Base-by-base conservation (phyloP, 306 rosid genomes). In the Rosa multiflora region DNA sequence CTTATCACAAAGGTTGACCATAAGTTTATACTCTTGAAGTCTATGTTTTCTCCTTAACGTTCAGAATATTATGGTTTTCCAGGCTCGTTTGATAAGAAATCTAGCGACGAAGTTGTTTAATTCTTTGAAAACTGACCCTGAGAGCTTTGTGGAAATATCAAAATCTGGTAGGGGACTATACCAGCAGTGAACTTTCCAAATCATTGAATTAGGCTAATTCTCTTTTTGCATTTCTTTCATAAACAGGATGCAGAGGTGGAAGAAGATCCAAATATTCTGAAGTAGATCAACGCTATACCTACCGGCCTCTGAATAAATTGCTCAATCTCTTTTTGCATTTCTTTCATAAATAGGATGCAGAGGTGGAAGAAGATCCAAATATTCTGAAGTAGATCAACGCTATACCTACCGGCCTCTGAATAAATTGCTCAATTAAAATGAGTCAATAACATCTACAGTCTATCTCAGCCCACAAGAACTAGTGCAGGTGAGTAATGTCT, bases 41-140 rank as follows among this genome's bases (percentile, higher is more conserved):
- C 15, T 63, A 17, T 47, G 2, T 72, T 51, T n/a, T 40, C 4
- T 52, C n/a, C 68, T 23, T 23, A 68, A n/a, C 13, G 15, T 23
- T 20, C 39, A 40, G 51, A 70, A 13, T 62, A 29, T 48, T 49
- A 29, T 46, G 64, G 71, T 53, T 72, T 72, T 35, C 47, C 82
- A 82, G 85, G 85, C 85, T 52, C 10, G 70, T 12, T 49, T 29
- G 6, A 53, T 82, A n/a, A 77, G 70, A 66, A 32, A 72, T 29
- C 63, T 82, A 35, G 61, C 85, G 0, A 40, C 8, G 46, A 72
- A 78, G 67, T 53, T 82, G 76, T 82, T 77, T 66, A 69, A 10
- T 32, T 67, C 75, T 37, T 68, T 82, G 44, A 67, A 66, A 73
- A 67, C 55, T 0, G 56, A 77, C 46, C 82, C 71, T 12, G 43